phyloP scores from a whole-genome alignment of 441 rosid species.

The Croton setiger region DNA sequence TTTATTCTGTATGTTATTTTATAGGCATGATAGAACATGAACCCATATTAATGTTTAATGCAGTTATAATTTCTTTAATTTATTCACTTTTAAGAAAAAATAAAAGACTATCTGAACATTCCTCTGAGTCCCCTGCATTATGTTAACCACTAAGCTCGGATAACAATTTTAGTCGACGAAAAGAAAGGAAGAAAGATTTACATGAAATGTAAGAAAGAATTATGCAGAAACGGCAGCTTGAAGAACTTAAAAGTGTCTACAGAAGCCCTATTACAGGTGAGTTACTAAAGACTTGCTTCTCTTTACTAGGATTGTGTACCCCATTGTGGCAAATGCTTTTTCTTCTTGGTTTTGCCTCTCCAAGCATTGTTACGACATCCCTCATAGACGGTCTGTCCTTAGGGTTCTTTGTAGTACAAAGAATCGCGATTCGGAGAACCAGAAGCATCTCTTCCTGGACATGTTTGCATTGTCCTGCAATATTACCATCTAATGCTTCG shows the following conservation, averaged over 20 bases:
- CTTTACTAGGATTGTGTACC: slow-evolving; percentile 32
- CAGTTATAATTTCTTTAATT: background rate
- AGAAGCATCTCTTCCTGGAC: slow-evolving; percentile 88
- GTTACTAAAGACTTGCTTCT: slow-evolving; percentile 42
- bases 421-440: slow-evolving; percentile 70
- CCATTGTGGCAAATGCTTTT: slow-evolving; percentile 55
- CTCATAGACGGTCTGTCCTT: slow-evolving; percentile 89
- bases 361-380: slow-evolving; percentile 77
- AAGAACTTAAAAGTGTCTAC: slow-evolving; percentile 16
- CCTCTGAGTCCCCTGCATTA: background rate
- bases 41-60: background rate
- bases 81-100: background rate
- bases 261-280: slow-evolving; percentile 48
- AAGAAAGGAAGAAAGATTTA: slow-evolving; percentile 16
- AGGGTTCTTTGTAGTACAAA: slow-evolving; percentile 78
- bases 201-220: slow-evolving; percentile 14
- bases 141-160: slow-evolving; percentile 14
- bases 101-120: background rate
- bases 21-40: background rate
- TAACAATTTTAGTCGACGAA: background rate
- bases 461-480: slow-evolving; percentile 75
- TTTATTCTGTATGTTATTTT: background rate
- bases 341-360: slow-evolving; percentile 87
- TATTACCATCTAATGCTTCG: slow-evolving; percentile 60
- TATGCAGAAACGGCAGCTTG: background rate